Conservation (phyloP, 2,329 filamentous ascomycete genomes). For the Sclerotinia borealis region DNA sequence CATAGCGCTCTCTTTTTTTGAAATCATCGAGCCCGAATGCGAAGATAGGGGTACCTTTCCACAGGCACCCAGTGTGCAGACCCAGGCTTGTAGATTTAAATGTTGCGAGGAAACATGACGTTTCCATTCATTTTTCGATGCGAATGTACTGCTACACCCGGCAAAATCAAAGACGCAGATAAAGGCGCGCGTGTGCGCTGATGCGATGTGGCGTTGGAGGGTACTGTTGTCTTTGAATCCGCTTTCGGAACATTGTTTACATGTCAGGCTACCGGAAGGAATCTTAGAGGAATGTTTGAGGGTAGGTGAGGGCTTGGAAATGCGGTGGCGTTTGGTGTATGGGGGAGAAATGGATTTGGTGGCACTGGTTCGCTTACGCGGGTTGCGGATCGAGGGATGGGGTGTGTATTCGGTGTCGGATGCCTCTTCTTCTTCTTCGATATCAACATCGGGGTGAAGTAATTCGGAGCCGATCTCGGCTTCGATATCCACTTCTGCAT, state of each 20-base stretch:
- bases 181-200: constrained; percentile 54
- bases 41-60: constrained; percentile 22
- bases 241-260: constrained; percentile 24
- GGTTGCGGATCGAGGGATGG: constrained; percentile 4
- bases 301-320: constrained; percentile 12
- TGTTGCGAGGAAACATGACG: constrained; percentile 79
- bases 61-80: constrained; percentile 47
- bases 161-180: constrained; percentile 74
- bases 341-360: constrained; percentile 6
- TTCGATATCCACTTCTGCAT: background rate
- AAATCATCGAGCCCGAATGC: background rate
- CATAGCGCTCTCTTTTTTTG: background rate
- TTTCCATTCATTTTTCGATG: constrained; percentile 92
- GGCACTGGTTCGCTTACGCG: constrained; percentile 18
- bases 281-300: constrained; percentile 3
- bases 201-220: constrained; percentile 44
- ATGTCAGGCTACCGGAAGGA: background rate
- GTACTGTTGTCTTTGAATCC: constrained; percentile 42
- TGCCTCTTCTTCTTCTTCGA: constrained; percentile 16
- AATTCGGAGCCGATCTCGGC: background rate
- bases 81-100: constrained; percentile 65
- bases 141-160: constrained; percentile 67
- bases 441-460: background rate
- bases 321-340: constrained; percentile 17
- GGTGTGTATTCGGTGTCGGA: constrained; percentile 28